phyloP scores from a whole-genome alignment of 257 asterid species.

The Primulina tabacum region DNA sequence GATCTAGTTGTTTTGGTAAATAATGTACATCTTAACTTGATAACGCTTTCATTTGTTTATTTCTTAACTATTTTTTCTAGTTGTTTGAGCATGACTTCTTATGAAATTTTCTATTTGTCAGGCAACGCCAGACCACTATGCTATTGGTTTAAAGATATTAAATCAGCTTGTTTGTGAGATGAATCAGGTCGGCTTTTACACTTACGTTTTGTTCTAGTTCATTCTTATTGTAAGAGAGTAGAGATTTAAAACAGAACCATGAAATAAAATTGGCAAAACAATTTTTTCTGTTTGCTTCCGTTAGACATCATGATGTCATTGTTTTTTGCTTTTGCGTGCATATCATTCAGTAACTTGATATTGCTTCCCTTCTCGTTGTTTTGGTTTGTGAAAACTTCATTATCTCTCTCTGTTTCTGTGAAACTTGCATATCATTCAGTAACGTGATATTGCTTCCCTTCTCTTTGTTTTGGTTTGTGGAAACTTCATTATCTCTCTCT shows the following conservation, averaged over 20 bases:
- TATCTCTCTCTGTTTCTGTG: slow-evolving; percentile 16
- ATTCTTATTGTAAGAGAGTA: slow-evolving; percentile 20
- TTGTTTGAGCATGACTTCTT: slow-evolving; percentile 29
- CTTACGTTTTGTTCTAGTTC: slow-evolving; percentile 14
- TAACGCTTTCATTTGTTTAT: slow-evolving; percentile 1
- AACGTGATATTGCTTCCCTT: slow-evolving; percentile 15
- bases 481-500: slow-evolving; percentile 16
- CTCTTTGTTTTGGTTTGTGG: slow-evolving; percentile 1
- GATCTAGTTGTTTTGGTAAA: slow-evolving; percentile 11
- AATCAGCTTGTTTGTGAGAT: slow-evolving; percentile 94
- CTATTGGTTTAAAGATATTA: slow-evolving; percentile 90
- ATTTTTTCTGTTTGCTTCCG: neutral
- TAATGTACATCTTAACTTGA: slow-evolving; percentile 15
- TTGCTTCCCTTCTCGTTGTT: slow-evolving; percentile 10
- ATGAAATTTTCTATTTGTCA: slow-evolving; percentile 39
- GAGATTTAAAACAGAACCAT: slow-evolving; percentile 15
- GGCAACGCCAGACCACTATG: slow-evolving; percentile 86
- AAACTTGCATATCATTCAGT: neutral
- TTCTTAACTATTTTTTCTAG: slow-evolving; percentile 14
- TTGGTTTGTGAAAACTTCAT: slow-evolving; percentile 19
- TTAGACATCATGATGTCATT: slow-evolving; percentile 8
- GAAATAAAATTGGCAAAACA: slow-evolving; percentile 4
- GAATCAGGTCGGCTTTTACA: slow-evolving; percentile 69
- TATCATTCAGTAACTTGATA: slow-evolving; percentile 4
- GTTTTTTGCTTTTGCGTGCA: slow-evolving; percentile 7